These are phyloP conservation scores for Metschnikowia peoriensis DNA, from an alignment of 805 yeast species.

Conservation along the genomic window DNA sequence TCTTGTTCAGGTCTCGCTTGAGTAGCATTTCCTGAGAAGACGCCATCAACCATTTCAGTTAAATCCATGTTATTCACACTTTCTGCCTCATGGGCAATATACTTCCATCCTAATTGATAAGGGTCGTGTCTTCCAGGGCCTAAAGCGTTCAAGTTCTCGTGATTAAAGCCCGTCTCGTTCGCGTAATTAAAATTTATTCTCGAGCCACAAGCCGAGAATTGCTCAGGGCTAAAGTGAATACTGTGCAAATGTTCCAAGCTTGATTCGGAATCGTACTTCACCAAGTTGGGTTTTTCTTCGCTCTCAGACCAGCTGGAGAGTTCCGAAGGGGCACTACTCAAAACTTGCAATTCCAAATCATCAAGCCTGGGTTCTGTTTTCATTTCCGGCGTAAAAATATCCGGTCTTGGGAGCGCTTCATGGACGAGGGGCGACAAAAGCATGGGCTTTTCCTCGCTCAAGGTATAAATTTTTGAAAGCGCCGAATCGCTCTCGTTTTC, in stretches of 20 bases:
- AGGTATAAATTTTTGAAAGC: conserved; percentile 6
- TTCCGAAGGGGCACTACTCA: conserved; percentile 12
- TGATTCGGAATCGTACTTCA: conserved; percentile 10
- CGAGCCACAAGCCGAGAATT: conserved; percentile 1
- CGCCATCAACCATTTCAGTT: conserved; percentile 10
- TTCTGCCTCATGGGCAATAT: conserved; percentile 1
- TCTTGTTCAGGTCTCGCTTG: not conserved
- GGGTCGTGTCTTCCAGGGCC: conserved; percentile 1
- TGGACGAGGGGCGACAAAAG: conserved; percentile 8
- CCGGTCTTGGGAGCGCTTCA: conserved; percentile 4
- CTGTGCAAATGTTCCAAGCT: conserved; percentile 10
- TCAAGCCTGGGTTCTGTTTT: conserved; percentile 8
- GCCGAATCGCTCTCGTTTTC: conserved; percentile 10
- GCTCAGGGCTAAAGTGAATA: conserved; percentile 10
- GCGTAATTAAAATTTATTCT: not conserved
- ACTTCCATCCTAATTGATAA: conserved; percentile 7
- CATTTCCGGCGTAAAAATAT: conserved; percentile 6
- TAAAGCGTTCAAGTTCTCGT: conserved; percentile 3
- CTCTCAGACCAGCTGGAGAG: conserved; percentile 14
- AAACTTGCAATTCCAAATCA: conserved; percentile 11
- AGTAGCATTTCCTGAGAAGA: conserved; percentile 1
- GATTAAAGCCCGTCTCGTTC: not conserved
- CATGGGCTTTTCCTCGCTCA: conserved; percentile 4
- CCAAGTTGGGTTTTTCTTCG: conserved; percentile 8
- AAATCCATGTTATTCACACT: conserved; percentile 2